Percentiles rank a stretch among this genome's conserved stretches.
Evolutionary conservation across 768 basidiomycete species (phyloP).

Genomic region (Tricholoma terreum): DNA sequence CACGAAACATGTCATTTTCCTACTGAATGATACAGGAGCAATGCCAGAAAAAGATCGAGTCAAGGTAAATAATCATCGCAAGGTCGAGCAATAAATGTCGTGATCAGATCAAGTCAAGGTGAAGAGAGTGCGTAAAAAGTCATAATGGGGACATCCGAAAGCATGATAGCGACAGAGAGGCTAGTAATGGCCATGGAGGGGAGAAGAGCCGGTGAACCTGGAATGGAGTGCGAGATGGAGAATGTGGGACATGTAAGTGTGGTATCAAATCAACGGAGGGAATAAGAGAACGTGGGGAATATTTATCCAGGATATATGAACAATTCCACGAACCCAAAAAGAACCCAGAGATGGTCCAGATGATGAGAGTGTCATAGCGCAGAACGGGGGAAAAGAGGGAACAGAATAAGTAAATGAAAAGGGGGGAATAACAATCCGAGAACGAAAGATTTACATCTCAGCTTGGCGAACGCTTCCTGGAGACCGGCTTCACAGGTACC

Average conservation of each 20-base stretch:
- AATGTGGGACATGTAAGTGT: conserved; percentile 2
- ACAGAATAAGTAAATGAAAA: not conserved
- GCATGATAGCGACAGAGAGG: not conserved
- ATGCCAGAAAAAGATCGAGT: no score
- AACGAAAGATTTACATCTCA: conserved; percentile 16
- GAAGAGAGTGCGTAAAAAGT: not conserved
- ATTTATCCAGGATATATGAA: conserved; percentile 1
- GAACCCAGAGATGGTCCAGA: not conserved
- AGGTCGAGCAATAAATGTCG: no score
- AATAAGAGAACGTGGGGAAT: not conserved
- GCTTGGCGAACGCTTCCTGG: conserved; percentile 39
- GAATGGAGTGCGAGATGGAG: not conserved
- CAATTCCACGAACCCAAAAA: conserved; percentile 4
- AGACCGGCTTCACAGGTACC: conserved; percentile 59
- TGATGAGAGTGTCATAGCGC: not conserved
- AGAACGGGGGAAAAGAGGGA: not conserved
- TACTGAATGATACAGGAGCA: no score
- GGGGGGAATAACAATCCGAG: conserved; percentile 4
- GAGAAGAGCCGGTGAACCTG: no score
- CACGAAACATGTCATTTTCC: no score
- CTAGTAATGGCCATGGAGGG: not conserved
- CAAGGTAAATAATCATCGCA: no score
- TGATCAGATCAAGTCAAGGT: not conserved
- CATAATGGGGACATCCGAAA: not conserved
- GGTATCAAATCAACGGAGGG: not conserved